A percentile compares a stretch with the other conserved stretches of the same genome.
Evolutionary conservation across 805 yeast species (phyloP).

Genomic region (Wickerhamiella musiphila): DNA sequence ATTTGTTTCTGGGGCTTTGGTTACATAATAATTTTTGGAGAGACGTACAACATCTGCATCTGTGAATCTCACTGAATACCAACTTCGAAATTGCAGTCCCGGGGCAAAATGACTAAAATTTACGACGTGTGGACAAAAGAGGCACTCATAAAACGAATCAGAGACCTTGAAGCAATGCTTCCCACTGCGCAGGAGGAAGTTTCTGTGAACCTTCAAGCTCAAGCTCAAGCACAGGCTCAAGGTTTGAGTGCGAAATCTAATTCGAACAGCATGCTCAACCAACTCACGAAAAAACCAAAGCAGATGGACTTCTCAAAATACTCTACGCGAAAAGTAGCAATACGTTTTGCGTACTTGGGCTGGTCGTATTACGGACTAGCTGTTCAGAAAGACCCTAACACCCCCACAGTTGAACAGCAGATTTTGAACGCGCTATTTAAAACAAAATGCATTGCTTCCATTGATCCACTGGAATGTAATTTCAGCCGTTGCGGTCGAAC

Average conservation of each 20-base stretch:
- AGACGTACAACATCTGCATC: no score
- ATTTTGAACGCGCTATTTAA: conserved; percentile 54
- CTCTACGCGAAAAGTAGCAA: conserved; percentile 51
- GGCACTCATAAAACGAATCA: conserved; percentile 40
- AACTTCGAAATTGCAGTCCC: neutral
- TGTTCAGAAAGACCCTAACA: conserved; percentile 52
- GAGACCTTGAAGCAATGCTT: conserved; percentile 49
- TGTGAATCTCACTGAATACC: no score
- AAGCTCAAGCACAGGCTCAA: no score
- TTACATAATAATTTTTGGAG: no score
- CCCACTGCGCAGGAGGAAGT: no score
- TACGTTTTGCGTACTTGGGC: conserved; percentile 71
- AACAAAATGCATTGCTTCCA: conserved; percentile 41
- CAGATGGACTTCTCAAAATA: conserved; percentile 50
- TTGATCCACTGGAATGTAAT: conserved; percentile 42
- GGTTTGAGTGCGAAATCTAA: conserved; percentile 5
- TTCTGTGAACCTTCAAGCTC: no score
- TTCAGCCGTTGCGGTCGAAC: conserved; percentile 92
- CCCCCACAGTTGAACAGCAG: conserved; percentile 75
- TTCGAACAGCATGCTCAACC: no score
- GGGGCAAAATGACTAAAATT: conserved; percentile 6
- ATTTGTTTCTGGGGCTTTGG: no score
- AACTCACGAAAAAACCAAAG: conserved; percentile 22
- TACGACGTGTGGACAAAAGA: conserved; percentile 54
- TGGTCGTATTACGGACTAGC: conserved; percentile 93